A percentile compares a stretch with the other conserved stretches of the same genome.
These are phyloP conservation scores for Hygrophila difformis DNA, from an alignment of 257 asterid genomes.

Conservation along the genomic window DNA sequence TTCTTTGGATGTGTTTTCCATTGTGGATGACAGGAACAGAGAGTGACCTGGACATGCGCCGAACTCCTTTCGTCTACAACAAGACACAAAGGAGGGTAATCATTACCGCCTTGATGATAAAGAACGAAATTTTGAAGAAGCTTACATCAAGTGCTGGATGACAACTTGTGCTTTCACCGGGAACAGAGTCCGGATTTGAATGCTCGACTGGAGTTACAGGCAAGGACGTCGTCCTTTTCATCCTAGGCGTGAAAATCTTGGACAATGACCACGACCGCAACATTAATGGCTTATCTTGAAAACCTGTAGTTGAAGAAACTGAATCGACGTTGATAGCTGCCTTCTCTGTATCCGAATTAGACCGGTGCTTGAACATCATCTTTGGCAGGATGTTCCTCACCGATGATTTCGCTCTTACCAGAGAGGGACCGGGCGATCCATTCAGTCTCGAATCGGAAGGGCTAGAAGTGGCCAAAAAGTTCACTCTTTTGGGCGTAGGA, in stretches of 20 bases:
- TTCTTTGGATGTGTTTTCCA: slow-evolving; percentile 36
- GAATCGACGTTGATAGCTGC: slow-evolving; percentile 26
- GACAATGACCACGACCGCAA: slow-evolving; percentile 64
- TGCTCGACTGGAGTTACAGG: slow-evolving; percentile 53
- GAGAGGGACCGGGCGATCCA: slow-evolving; percentile 47
- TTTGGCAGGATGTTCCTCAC: slow-evolving; percentile 54
- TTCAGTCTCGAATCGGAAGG: slow-evolving; percentile 36
- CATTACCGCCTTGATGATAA: too few species aligned
- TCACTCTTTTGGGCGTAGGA: slow-evolving; percentile 77
- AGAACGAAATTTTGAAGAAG: slow-evolving; percentile 7
- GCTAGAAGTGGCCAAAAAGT: slow-evolving; percentile 53
- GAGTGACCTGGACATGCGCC: slow-evolving; percentile 51
- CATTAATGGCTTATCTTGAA: slow-evolving; percentile 46
- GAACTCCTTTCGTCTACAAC: slow-evolving; percentile 39
- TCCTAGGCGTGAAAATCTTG: slow-evolving; percentile 68
- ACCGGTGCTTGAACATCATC: slow-evolving; percentile 39
- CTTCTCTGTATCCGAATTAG: slow-evolving; percentile 42
- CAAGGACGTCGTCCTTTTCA: slow-evolving; percentile 51
- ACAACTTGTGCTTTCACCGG: slow-evolving; percentile 27
- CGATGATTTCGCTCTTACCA: slow-evolving; percentile 39
- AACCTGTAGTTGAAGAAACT: slow-evolving; percentile 24
- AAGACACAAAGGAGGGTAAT: too few species aligned
- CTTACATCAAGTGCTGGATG: slow-evolving; percentile 41
- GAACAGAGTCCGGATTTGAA: slow-evolving; percentile 37
- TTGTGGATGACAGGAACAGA: slow-evolving; percentile 63